Conservation (phyloP, 2,329 filamentous ascomycete species). For the Setomelanomma holmii region DNA sequence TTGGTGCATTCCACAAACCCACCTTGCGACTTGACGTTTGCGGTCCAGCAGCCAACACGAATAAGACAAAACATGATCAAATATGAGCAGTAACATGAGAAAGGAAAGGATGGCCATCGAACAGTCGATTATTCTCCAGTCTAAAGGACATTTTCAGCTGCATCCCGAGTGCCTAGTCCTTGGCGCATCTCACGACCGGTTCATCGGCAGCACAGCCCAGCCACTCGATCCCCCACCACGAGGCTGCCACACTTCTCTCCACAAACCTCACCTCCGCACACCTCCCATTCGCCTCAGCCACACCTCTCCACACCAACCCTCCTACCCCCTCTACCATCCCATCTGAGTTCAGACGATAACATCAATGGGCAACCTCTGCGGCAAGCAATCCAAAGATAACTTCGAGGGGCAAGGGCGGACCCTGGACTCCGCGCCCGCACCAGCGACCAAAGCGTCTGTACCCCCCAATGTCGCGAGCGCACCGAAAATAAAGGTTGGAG, state of each 20-base stretch:
- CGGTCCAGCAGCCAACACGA: not conserved
- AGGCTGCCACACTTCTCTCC: constrained; percentile 24
- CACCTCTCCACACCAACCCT: constrained; percentile 3
- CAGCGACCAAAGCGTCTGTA: constrained; percentile 53
- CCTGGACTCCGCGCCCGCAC: constrained; percentile 64
- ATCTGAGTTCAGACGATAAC: constrained; percentile 12
- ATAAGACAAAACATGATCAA: not conserved
- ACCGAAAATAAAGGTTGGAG: constrained; percentile 54
- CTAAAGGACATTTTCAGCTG: not conserved
- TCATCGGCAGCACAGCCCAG: constrained; percentile 3
- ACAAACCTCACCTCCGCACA: constrained; percentile 27
- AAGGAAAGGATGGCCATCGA: not conserved
- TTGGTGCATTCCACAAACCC: not conserved
- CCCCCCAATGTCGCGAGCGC: constrained; percentile 34
- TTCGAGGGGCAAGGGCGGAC: constrained; percentile 77
- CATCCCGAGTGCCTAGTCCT: constrained; percentile 24
- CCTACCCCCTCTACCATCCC: not conserved
- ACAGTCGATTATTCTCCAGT: not conserved
- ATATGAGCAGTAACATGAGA: not conserved
- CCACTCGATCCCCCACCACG: constrained; percentile 18
- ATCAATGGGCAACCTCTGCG: constrained; percentile 85
- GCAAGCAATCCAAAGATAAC: constrained; percentile 66
- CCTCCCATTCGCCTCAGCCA: constrained; percentile 23
- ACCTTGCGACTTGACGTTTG: constrained; percentile 1
- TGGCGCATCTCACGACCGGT: constrained; percentile 23